Conservation (phyloP, 2,329 filamentous ascomycete genomes). For the Colletotrichum sp. region DNA sequence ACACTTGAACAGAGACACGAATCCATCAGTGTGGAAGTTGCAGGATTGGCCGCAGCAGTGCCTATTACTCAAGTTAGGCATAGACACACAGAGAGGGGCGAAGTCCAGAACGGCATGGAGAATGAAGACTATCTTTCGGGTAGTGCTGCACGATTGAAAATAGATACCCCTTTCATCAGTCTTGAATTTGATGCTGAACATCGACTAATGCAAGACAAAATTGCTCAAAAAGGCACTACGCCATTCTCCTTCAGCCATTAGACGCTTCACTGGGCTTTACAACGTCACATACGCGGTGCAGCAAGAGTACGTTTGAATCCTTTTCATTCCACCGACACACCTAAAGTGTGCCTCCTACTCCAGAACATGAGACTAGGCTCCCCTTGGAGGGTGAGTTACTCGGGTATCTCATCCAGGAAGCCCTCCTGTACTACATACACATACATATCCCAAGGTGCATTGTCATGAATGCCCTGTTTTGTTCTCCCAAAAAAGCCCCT, state of each 20-base stretch:
- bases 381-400: slow-evolving; percentile 1
- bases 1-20: background rate
- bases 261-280: background rate
- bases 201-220: background rate
- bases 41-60: too few relatives aligned
- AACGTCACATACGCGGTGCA: background rate
- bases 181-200: background rate
- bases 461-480: background rate
- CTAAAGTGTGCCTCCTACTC: background rate
- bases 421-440: slow-evolving; percentile 8
- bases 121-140: background rate
- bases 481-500: background rate
- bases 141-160: background rate
- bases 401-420: slow-evolving; percentile 17
- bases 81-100: background rate
- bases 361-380: slow-evolving; percentile 3
- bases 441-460: background rate
- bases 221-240: background rate
- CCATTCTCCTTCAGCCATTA: background rate
- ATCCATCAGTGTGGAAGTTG: background rate
- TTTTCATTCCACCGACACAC: slow-evolving; percentile 5
- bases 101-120: background rate
- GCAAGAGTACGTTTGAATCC: background rate
- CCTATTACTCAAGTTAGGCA: background rate
- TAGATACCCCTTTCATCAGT: background rate